Conservation (phyloP, 106 monocot genomes). For the Chionographis japonica region DNA sequence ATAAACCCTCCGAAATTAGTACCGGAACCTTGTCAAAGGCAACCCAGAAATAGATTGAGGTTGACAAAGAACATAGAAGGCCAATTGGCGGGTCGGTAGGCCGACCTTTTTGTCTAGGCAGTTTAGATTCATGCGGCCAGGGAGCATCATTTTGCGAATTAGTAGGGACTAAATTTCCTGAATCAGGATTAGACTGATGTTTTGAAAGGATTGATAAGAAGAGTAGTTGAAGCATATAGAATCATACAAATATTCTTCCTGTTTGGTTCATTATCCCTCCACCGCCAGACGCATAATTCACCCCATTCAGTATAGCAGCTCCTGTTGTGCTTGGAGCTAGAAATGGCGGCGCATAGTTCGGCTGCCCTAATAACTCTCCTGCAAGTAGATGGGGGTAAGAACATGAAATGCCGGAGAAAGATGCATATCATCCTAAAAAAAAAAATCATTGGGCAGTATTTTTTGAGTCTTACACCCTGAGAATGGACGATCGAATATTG, state of each 20-base stretch:
- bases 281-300: slow-evolving; percentile 42
- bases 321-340: slow-evolving; percentile 30
- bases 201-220: too few species aligned
- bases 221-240: neutral
- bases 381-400: neutral
- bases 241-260: slow-evolving; percentile 67
- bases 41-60: too few species aligned
- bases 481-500: too few species aligned
- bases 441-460: neutral
- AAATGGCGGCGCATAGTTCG: slow-evolving; percentile 32
- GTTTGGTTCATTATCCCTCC: slow-evolving; percentile 81
- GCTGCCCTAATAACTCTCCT: slow-evolving; percentile 55
- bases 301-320: slow-evolving; percentile 22
- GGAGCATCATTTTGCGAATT: too few species aligned
- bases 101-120: too few species aligned
- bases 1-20: too few species aligned
- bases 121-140: too few species aligned
- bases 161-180: too few species aligned
- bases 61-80: too few species aligned
- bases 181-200: too few species aligned
- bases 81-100: too few species aligned
- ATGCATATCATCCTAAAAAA: neutral
- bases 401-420: neutral
- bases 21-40: too few species aligned
- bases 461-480: neutral